Conservation (phyloP, 192 early-diverging fungal genomes). For the Backusella liffmaniae region DNA sequence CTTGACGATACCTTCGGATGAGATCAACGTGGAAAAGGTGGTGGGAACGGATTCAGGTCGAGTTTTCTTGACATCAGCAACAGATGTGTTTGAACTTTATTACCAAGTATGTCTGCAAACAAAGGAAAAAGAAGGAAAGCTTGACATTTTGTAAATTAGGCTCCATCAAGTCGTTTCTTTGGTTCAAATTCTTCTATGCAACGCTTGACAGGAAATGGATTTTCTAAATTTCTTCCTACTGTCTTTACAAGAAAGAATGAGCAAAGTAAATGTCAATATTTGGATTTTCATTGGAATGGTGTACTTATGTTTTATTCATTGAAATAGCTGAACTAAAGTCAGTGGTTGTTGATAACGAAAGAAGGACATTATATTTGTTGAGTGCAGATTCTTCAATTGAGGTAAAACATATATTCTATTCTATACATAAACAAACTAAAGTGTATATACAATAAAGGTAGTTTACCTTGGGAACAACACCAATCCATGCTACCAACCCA, state of each 20-base stretch:
- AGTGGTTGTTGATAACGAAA: slow-evolving; percentile 66
- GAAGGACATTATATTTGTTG: slow-evolving; percentile 75
- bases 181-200: not conserved
- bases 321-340: not conserved
- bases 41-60: slow-evolving; percentile 76
- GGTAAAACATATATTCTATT: not conserved
- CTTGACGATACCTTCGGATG: slow-evolving; percentile 78
- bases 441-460: slow-evolving; percentile 27
- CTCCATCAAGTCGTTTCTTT: not conserved
- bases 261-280: not conserved
- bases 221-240: not conserved
- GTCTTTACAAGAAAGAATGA: slow-evolving; percentile 4
- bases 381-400: slow-evolving; percentile 68
- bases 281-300: not conserved
- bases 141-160: not conserved
- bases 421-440: too few species aligned
- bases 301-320: not conserved
- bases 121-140: not conserved
- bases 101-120: slow-evolving; percentile 55
- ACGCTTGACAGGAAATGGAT: not conserved
- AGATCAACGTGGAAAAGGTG: slow-evolving; percentile 76
- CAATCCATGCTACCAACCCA: slow-evolving; percentile 55
- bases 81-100: slow-evolving; percentile 82
- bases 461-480: slow-evolving; percentile 58
- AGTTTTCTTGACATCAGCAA: slow-evolving; percentile 85